These are phyloP conservation scores for Endothia cerciana DNA, from an alignment of 2,329 filamentous ascomycete species.

Conservation along the genomic window DNA sequence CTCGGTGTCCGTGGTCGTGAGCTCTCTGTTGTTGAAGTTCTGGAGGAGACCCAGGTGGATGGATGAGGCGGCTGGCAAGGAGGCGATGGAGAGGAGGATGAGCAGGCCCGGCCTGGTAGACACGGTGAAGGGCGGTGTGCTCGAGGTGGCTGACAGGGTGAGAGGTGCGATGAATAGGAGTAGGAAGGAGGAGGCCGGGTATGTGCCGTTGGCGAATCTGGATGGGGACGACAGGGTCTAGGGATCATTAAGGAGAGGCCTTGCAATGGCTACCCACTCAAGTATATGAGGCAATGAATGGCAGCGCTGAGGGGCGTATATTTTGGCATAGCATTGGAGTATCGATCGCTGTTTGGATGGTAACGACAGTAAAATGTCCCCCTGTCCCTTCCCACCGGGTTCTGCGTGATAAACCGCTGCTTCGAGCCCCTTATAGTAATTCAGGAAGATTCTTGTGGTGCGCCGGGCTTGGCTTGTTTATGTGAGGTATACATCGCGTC, in stretches of 20 bases:
- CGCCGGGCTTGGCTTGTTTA: neutral
- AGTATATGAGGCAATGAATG: neutral
- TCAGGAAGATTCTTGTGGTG: too few species aligned
- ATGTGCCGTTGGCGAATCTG: slow-evolving; percentile 61
- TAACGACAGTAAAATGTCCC: neutral
- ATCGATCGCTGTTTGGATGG: slow-evolving; percentile 2
- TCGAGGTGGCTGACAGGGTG: slow-evolving; percentile 45
- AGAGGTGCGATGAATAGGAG: slow-evolving; percentile 37
- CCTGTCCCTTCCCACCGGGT: neutral
- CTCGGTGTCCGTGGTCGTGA: slow-evolving; percentile 86
- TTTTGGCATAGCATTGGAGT: slow-evolving; percentile 8
- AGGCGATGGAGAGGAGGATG: slow-evolving; percentile 48
- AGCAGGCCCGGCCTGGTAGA: slow-evolving; percentile 45
- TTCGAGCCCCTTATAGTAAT: too few species aligned
- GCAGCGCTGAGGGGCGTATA: neutral
- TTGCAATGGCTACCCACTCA: neutral
- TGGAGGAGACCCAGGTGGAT: slow-evolving; percentile 89
- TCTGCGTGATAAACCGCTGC: too few species aligned
- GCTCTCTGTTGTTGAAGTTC: slow-evolving; percentile 80
- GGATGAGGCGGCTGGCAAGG: slow-evolving; percentile 69
- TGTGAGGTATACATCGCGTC: too few species aligned
- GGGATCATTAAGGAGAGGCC: neutral
- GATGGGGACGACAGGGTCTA: slow-evolving; percentile 40
- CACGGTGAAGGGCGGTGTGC: slow-evolving; percentile 46
- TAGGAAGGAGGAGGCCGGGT: slow-evolving; percentile 56